Conservation (phyloP, 2,329 filamentous ascomycete species). For the Scytalidium sp. region DNA sequence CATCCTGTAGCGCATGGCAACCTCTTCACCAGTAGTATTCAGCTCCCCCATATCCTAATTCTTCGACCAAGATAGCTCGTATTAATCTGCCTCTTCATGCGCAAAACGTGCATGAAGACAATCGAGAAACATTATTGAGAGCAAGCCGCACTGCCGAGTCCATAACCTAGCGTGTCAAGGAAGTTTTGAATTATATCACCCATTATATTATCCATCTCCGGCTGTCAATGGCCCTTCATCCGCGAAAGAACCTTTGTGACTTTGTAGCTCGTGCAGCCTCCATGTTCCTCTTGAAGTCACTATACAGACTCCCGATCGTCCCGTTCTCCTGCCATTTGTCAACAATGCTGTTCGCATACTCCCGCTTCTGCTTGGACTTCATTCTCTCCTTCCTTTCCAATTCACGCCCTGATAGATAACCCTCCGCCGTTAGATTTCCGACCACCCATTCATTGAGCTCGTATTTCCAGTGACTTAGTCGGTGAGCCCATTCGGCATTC, state of each 20-base stretch:
- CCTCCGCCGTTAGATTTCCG: constrained; percentile 54
- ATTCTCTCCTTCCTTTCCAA: constrained; percentile 59
- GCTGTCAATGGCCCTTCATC: neutral
- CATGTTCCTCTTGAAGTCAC: constrained; percentile 62
- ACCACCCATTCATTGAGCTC: constrained; percentile 72
- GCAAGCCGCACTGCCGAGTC: no score
- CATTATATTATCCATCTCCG: no score
- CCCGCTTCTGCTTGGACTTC: constrained; percentile 55
- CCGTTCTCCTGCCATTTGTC: constrained; percentile 59
- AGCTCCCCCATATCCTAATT: no score
- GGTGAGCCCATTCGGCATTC: constrained; percentile 69
- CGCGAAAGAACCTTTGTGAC: constrained; percentile 8
- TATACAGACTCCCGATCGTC: constrained; percentile 60
- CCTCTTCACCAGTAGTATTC: no score
- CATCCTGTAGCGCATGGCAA: no score
- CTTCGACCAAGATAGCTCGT: no score
- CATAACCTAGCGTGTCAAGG: no score
- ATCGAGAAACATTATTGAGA: no score
- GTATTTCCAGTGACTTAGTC: constrained; percentile 72
- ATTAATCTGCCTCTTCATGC: no score
- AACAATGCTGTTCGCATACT: constrained; percentile 61
- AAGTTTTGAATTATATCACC: no score
- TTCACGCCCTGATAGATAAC: constrained; percentile 53
- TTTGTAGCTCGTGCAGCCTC: constrained; percentile 53
- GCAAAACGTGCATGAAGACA: no score